A percentile compares a stretch with the other conserved stretches of the same genome.
phyloP scores from a whole-genome alignment of 768 basidiomycete genomes.

The Rhodotorula diobovata region DNA sequence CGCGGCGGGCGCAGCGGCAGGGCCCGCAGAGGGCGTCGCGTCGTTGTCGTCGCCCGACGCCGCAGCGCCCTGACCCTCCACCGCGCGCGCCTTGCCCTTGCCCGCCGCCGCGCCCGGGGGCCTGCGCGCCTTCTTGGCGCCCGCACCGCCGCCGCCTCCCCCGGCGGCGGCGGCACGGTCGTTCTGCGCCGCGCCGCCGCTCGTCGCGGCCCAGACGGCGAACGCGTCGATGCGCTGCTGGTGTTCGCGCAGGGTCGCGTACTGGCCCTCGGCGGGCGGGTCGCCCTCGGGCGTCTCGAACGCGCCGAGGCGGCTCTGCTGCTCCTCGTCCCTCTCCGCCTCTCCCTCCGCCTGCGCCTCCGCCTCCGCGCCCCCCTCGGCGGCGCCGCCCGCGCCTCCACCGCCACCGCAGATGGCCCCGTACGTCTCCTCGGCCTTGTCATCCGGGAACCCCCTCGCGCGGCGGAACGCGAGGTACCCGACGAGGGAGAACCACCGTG shows the following conservation, averaged over 20 bases:
- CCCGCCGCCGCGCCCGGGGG: no score
- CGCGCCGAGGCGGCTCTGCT: not conserved
- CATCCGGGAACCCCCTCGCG: slow-evolving; percentile 60
- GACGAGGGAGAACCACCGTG: slow-evolving; percentile 72
- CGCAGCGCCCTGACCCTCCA: not conserved
- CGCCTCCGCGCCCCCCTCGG: no score
- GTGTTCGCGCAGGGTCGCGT: slow-evolving; percentile 43
- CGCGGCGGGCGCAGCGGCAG: not conserved
- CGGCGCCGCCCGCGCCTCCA: no score
- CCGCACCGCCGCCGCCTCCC: no score
- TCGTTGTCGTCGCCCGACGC: not conserved
- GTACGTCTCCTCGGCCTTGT: slow-evolving; percentile 37
- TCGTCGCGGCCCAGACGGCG: not conserved
- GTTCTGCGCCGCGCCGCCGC: not conserved
- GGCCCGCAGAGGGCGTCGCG: slow-evolving; percentile 39
- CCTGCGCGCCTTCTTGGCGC: no score
- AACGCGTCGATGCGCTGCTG: not conserved
- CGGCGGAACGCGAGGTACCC: slow-evolving; percentile 54
- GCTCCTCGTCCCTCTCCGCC: no score
- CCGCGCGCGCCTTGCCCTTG: slow-evolving; percentile 2
- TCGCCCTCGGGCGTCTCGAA: not conserved
- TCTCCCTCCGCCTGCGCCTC: no score
- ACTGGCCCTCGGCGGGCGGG: slow-evolving; percentile 7
- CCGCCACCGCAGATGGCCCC: not conserved
- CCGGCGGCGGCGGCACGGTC: not conserved